Conservation (phyloP, 2,329 filamentous ascomycete species). For the Sordariomycetes sp. region DNA sequence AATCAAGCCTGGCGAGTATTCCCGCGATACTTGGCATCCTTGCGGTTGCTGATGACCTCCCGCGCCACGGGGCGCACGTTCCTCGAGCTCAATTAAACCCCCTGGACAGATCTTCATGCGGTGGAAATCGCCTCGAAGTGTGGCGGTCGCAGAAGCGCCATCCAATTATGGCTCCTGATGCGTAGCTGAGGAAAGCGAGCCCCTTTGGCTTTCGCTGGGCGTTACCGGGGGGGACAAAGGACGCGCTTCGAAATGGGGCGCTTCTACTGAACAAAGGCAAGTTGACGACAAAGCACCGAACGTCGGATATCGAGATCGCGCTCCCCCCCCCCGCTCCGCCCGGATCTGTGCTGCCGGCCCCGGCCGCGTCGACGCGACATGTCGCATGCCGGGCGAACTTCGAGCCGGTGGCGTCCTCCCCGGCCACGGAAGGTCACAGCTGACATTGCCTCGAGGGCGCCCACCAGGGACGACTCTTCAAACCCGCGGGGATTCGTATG, state of each 20-base stretch:
- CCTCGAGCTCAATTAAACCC: neutral
- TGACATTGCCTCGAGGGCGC: neutral
- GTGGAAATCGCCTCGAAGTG: too few species aligned
- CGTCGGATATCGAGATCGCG: neutral
- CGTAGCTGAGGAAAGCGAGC: too few species aligned
- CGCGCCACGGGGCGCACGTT: neutral
- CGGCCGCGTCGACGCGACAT: neutral
- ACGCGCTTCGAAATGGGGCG: too few species aligned
- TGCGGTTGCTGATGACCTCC: neutral
- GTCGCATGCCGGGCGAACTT: neutral
- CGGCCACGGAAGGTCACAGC: neutral
- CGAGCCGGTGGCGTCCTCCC: neutral
- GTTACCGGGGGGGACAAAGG: too few species aligned
- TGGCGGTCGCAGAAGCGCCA: too few species aligned
- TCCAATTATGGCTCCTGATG: too few species aligned
- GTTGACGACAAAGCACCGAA: too few species aligned
- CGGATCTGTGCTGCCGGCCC: neutral
- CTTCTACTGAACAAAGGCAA: neutral
- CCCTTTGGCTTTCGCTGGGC: too few species aligned
- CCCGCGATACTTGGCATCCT: too few species aligned
- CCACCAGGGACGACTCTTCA: neutral
- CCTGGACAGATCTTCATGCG: neutral
- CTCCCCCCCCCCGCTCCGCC: too few species aligned
- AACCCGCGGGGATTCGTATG: neutral
- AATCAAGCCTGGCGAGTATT: too few species aligned